Conservation (phyloP, 148 eudicot species). For the Vaccinium corymbosum region DNA sequence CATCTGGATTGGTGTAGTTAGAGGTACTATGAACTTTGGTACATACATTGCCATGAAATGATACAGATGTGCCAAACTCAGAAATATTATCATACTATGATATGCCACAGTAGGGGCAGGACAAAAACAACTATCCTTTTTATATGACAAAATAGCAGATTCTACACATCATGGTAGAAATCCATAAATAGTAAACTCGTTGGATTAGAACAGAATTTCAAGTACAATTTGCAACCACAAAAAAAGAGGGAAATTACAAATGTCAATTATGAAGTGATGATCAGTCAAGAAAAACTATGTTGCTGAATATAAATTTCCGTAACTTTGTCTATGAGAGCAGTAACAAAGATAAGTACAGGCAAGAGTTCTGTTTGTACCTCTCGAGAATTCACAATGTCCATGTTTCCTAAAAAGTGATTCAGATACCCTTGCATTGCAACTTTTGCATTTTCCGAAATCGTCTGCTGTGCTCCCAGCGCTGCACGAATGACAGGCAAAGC, state of each 20-base stretch:
- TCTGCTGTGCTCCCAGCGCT: constrained; percentile 80
- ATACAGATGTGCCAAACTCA: not conserved
- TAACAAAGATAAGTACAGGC: too few species aligned
- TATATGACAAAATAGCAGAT: not conserved
- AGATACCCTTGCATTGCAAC: constrained; percentile 94
- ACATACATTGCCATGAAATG: not conserved
- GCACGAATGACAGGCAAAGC: constrained; percentile 89
- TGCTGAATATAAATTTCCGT: not conserved
- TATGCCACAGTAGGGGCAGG: not conserved
- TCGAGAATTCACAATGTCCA: constrained; percentile 84
- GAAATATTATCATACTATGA: not conserved
- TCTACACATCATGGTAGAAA: not conserved
- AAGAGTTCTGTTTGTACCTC: constrained; percentile 45
- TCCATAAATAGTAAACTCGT: not conserved
- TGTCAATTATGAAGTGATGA: not conserved
- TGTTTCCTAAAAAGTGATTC: constrained; percentile 83
- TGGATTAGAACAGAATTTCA: not conserved
- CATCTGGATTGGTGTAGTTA: not conserved
- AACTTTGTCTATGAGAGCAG: not conserved
- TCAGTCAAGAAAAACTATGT: not conserved
- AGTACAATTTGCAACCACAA: not conserved
- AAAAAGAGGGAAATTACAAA: not conserved
- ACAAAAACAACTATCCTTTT: not conserved
- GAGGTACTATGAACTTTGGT: not conserved
- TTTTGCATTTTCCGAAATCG: constrained; percentile 86